These are phyloP conservation scores for Trichoderma breve DNA, from an alignment of 2,329 filamentous ascomycete species.

Conservation along the genomic window DNA sequence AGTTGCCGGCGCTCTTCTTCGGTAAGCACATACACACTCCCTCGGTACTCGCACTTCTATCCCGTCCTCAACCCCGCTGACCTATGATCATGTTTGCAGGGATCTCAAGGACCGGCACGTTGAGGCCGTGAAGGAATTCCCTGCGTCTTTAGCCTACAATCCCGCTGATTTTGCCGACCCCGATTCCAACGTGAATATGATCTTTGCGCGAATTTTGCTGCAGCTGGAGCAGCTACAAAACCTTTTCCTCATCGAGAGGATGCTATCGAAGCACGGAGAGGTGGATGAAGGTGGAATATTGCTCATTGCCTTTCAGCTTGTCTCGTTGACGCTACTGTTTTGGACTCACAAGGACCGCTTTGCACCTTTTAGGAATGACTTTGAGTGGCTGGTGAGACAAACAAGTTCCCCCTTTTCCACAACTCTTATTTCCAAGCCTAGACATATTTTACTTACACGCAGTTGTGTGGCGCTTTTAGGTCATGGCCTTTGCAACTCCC, in stretches of 20 bases:
- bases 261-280: slow-evolving; percentile 47
- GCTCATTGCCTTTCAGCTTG: slow-evolving; percentile 47
- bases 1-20: not conserved
- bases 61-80: not conserved
- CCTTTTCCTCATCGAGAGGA: slow-evolving; percentile 56
- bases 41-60: not conserved
- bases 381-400: slow-evolving; percentile 48
- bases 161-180: slow-evolving; percentile 38
- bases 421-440: no score
- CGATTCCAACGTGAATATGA: slow-evolving; percentile 27
- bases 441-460: not conserved
- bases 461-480: slow-evolving; percentile 27
- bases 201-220: slow-evolving; percentile 47
- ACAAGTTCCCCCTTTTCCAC: not conserved
- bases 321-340: slow-evolving; percentile 44
- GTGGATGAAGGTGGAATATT: slow-evolving; percentile 41
- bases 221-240: slow-evolving; percentile 54
- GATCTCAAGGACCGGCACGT: slow-evolving; percentile 10
- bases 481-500: slow-evolving; percentile 51
- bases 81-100: not conserved
- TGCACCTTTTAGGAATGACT: slow-evolving; percentile 40
- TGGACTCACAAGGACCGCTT: slow-evolving; percentile 52
- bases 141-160: slow-evolving; percentile 39
- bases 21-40: not conserved
- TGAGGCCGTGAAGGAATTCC: slow-evolving; percentile 22